Evolutionary conservation across 805 yeast genomes (phyloP).

Genomic region (Candida insectalens): DNA sequence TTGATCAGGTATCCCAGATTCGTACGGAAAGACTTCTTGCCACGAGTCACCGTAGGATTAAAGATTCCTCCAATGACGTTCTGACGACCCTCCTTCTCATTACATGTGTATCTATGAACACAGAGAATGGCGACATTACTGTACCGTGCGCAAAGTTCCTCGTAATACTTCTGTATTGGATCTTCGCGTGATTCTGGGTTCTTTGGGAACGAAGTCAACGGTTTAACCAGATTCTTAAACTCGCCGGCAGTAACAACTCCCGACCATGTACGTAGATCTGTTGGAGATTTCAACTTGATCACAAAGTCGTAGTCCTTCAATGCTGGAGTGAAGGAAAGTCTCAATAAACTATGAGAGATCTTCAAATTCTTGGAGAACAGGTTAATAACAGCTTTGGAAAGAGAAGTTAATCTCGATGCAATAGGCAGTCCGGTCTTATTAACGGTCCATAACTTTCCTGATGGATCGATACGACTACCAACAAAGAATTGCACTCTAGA

Average conservation of each 20-base stretch:
- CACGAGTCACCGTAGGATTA: constrained; percentile 48
- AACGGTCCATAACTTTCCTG: constrained; percentile 68
- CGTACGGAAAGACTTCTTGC: constrained; percentile 64
- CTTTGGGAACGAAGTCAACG: constrained; percentile 32
- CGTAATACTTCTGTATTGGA: constrained; percentile 47
- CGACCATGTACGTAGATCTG: constrained; percentile 32
- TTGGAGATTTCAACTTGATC: constrained; percentile 39
- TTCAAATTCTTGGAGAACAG: constrained; percentile 31
- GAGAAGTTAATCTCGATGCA: constrained; percentile 79
- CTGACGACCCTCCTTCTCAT: constrained; percentile 32
- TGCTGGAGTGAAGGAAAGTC: constrained; percentile 69
- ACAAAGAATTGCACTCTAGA: constrained; percentile 71
- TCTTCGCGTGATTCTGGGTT: constrained; percentile 32
- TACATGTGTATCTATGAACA: constrained; percentile 35
- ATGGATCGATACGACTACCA: constrained; percentile 75
- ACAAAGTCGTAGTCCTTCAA: constrained; percentile 78
- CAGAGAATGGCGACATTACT: constrained; percentile 66
- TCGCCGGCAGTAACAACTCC: constrained; percentile 47
- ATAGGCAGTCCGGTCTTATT: constrained; percentile 48
- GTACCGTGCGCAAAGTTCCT: constrained; percentile 54
- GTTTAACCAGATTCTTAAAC: constrained; percentile 49
- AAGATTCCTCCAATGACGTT: constrained; percentile 75
- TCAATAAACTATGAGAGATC: constrained; percentile 28
- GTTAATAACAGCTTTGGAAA: constrained; percentile 65
- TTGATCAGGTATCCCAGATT: constrained; percentile 65